phyloP scores from a whole-genome alignment of 2,329 filamentous ascomycete genomes.

The Daldinia sp. region DNA sequence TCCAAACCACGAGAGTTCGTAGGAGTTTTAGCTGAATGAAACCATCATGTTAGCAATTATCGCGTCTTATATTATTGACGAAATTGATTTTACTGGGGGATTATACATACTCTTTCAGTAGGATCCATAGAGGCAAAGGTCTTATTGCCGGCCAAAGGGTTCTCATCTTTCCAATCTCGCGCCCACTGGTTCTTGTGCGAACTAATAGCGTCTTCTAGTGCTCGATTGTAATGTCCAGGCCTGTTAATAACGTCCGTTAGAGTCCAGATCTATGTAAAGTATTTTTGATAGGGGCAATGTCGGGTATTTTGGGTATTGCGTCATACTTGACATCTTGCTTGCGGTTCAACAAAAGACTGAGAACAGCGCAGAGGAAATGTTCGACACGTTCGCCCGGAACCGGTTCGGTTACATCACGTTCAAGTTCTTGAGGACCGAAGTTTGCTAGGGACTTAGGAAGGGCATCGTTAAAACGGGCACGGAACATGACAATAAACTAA shows the following conservation, averaged over 20 bases:
- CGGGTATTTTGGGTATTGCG: conserved; percentile 39
- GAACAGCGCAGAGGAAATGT: conserved; percentile 86
- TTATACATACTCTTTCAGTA: conserved; percentile 76
- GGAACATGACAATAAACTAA: conserved; percentile 98
- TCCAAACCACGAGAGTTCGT: conserved; percentile 87
- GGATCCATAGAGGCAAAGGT: conserved; percentile 87
- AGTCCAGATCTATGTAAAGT: conserved; percentile 2
- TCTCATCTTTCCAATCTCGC: conserved; percentile 82
- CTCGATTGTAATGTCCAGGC: conserved; percentile 90
- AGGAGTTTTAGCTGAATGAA: conserved; percentile 79
- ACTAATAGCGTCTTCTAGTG: conserved; percentile 91
- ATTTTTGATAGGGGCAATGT: conserved; percentile 10
- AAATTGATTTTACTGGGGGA: conserved; percentile 1
- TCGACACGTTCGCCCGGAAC: conserved; percentile 87
- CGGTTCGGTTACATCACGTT: conserved; percentile 82
- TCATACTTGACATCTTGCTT: conserved; percentile 99
- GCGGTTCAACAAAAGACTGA: conserved; percentile 90
- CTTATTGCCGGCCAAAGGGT: conserved; percentile 82
- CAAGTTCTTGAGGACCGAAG: conserved; percentile 95
- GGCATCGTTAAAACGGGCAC: conserved; percentile 89
- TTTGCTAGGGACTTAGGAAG: conserved; percentile 90
- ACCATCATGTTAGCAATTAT: conserved; percentile 35
- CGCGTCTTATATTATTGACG: not conserved
- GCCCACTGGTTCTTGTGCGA: conserved; percentile 92
- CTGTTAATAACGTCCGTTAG: conserved; percentile 61